Base-by-base conservation (phyloP, 163 green algal species). In the Volvox carteri region DNA sequence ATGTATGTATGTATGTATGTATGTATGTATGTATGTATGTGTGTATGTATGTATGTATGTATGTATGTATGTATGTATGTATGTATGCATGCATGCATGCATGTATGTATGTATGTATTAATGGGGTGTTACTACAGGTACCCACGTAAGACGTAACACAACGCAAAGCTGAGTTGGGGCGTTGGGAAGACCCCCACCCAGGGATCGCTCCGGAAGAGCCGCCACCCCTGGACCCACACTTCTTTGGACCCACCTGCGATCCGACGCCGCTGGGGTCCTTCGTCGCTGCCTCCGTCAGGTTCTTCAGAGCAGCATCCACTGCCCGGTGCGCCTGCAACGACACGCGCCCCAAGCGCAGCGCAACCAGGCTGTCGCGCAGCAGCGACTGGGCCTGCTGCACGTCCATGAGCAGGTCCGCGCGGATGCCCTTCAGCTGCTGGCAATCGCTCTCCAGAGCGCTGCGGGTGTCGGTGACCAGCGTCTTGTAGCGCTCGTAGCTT, bases 341-440 rank as follows among this genome's bases (percentile, higher is more conserved):
- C 23, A 54, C 83, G 2, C 48, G 67, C 12, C 30, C 68, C 48
- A 88, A 35, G 3, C 68, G 83, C 39, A 88, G 83, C 25, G 83
- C 83, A 1, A 37, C 48, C 25, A 48, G 1, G 23, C 48, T 60
- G 14, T 65, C 68, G 0, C 33, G 14, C 50, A 88, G 68, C 67
- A 88, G 83, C 23, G 4, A 50, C 50, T 35, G 1, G 3, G 83
- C 70, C 25, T 33, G 3, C 25, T 60, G 14, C 83, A 88, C 35
- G 14, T 88, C 83, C 12, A 48, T 50, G 19, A 46, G 35, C 48
- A 81, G 50, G 14, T 33, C 25, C 0, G 3, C 12, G 35, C 50
- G 83, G 7, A 25, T 2, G 8, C 11, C 5, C 35, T 8, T 35
- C 12, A 88, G 67, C 37, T 41, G 25, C 42, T 23, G 2, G 50